phyloP scores from a whole-genome alignment of 148 eudicot genomes.

The Rhododendron molle region DNA sequence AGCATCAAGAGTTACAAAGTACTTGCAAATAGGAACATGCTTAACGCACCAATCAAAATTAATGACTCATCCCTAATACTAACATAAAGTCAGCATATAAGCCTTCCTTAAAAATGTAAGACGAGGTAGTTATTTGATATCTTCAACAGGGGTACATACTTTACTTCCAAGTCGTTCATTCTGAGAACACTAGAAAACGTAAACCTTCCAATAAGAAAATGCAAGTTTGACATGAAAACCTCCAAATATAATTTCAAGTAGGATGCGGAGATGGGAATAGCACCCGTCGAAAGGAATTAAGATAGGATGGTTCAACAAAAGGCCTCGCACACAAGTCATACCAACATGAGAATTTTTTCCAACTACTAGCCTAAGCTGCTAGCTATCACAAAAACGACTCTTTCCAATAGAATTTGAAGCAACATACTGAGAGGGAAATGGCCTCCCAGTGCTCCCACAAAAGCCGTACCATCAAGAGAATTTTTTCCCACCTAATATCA shows the following conservation, averaged over 20 bases:
- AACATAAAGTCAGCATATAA: background rate
- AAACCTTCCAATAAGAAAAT: background rate
- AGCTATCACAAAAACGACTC: background rate
- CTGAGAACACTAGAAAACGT: background rate
- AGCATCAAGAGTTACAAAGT: background rate
- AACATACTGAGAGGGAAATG: background rate
- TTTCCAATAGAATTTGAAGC: background rate
- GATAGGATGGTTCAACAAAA: too few species aligned
- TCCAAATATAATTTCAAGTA: background rate
- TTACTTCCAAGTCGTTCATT: background rate
- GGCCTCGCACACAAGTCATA: background rate
- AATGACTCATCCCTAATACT: background rate
- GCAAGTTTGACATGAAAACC: background rate
- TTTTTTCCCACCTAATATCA: background rate
- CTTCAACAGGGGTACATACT: background rate
- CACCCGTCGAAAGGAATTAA: too few species aligned
- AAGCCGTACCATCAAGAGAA: background rate
- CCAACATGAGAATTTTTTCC: background rate
- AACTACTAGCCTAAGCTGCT: background rate
- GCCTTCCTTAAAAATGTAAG: background rate
- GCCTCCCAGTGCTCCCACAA: background rate
- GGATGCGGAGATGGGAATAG: background rate
- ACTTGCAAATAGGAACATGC: background rate
- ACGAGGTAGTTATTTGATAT: background rate
- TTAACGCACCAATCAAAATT: background rate